These are phyloP conservation scores for Pseudogymnoascus sp. DNA, from an alignment of 2,329 filamentous ascomycete species.

Conservation along the genomic window DNA sequence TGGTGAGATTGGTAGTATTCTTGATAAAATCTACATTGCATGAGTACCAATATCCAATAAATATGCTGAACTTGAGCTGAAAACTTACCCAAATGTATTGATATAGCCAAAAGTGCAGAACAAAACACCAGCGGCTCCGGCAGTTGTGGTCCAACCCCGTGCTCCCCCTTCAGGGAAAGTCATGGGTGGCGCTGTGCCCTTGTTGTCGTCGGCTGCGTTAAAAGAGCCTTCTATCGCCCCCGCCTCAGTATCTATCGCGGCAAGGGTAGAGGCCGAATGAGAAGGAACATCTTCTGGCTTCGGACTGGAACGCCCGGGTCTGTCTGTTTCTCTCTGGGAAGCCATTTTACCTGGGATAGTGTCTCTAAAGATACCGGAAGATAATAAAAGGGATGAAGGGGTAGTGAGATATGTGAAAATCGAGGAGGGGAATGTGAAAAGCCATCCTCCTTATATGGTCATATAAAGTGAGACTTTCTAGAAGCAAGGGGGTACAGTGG, in stretches of 20 bases:
- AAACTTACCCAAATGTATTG: slow-evolving; percentile 37
- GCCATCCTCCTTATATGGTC: neutral
- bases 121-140: slow-evolving; percentile 32
- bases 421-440: neutral
- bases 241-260: neutral
- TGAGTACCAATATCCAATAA: neutral
- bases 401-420: neutral
- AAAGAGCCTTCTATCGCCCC: neutral
- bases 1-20: slow-evolving; percentile 47
- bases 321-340: neutral
- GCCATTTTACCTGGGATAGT: neutral
- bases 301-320: neutral
- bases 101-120: slow-evolving; percentile 45
- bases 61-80: neutral
- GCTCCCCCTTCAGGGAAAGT: slow-evolving; percentile 50
- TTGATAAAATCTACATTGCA: slow-evolving; percentile 44
- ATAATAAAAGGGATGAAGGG: neutral
- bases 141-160: slow-evolving; percentile 49
- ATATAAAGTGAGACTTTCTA: neutral
- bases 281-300: slow-evolving; percentile 9
- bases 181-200: neutral
- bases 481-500: neutral
- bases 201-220: neutral
- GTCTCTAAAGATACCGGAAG: neutral
- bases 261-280: slow-evolving; percentile 9